phyloP scores from a whole-genome alignment of 1,284 basidiomycete genomes.

The Moesziomyces globuligerus region DNA sequence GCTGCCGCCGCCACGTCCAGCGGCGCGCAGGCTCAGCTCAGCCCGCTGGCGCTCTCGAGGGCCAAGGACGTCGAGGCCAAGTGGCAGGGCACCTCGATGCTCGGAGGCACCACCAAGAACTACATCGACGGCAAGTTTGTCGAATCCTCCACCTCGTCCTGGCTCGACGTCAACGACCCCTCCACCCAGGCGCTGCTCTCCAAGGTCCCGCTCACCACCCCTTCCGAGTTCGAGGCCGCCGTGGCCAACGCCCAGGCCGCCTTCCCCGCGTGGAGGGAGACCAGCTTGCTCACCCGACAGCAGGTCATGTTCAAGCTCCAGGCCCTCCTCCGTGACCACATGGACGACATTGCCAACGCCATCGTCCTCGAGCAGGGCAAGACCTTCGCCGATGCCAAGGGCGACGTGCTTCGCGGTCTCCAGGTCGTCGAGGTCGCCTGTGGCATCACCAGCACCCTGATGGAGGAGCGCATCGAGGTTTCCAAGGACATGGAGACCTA shows the following conservation, averaged over 20 bases:
- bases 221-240: constrained; percentile 84
- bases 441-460: constrained; percentile 81
- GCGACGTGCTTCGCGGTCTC: constrained; percentile 90
- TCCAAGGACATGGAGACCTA: constrained; percentile 97
- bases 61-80: constrained; percentile 59
- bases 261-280: constrained; percentile 87
- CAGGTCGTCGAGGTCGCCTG: constrained; percentile 92
- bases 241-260: constrained; percentile 86
- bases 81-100: constrained; percentile 86
- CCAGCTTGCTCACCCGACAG: constrained; percentile 86
- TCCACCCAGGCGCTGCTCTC: constrained; percentile 89
- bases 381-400: constrained; percentile 80
- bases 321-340: constrained; percentile 68
- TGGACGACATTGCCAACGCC: constrained; percentile 68
- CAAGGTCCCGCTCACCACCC: constrained; percentile 87
- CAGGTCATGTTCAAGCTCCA: constrained; percentile 79
- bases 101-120: constrained; percentile 79
- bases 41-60: constrained; percentile 43
- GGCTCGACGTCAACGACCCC: constrained; percentile 88
- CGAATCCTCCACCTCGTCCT: constrained; percentile 79
- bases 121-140: constrained; percentile 88
- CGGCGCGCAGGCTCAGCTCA: constrained; percentile 36
- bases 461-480: constrained; percentile 92
- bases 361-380: constrained; percentile 67
- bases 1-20: constrained; percentile 13